Percentiles rank a stretch among this genome's conserved stretches.
Conservation (phyloP, 805 yeast genomes). For the Saturnispora halmiae region DNA sequence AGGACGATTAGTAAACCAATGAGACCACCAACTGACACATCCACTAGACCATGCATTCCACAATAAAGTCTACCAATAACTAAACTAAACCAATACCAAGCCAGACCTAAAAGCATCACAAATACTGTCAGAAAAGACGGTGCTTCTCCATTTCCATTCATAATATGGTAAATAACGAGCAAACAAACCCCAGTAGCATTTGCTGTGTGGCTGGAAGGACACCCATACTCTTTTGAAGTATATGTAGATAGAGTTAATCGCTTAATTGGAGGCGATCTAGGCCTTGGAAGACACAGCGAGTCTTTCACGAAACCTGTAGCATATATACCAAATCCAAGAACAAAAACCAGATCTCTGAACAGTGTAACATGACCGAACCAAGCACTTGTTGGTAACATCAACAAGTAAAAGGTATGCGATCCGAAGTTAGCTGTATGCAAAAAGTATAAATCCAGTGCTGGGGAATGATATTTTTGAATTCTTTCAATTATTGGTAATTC, state of each 20-base stretch:
- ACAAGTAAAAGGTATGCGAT: conserved; percentile 85
- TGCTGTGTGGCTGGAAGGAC: conserved; percentile 91
- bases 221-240: conserved; percentile 89
- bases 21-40: conserved; percentile 54
- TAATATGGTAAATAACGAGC: conserved; percentile 28
- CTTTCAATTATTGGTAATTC: conserved; percentile 56
- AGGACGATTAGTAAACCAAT: conserved; percentile 51
- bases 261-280: conserved; percentile 83
- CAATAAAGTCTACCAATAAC: conserved; percentile 81
- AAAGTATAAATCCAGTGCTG: conserved; percentile 61
- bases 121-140: neutral
- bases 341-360: conserved; percentile 51
- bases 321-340: conserved; percentile 63
- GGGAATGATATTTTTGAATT: conserved; percentile 47
- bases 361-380: conserved; percentile 64
- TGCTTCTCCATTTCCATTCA: conserved; percentile 14
- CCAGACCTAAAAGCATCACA: conserved; percentile 18
- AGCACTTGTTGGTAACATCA: conserved; percentile 74
- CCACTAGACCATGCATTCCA: conserved; percentile 95
- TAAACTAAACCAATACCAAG: conserved; percentile 52
- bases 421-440: conserved; percentile 86
- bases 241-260: conserved; percentile 86
- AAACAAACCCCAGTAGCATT: conserved; percentile 81
- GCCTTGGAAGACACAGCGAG: conserved; percentile 82
- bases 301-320: conserved; percentile 74